Evolutionary conservation across 2,329 filamentous ascomycete genomes (phyloP).

Genomic region (Aspergillus novoparasiticus): DNA sequence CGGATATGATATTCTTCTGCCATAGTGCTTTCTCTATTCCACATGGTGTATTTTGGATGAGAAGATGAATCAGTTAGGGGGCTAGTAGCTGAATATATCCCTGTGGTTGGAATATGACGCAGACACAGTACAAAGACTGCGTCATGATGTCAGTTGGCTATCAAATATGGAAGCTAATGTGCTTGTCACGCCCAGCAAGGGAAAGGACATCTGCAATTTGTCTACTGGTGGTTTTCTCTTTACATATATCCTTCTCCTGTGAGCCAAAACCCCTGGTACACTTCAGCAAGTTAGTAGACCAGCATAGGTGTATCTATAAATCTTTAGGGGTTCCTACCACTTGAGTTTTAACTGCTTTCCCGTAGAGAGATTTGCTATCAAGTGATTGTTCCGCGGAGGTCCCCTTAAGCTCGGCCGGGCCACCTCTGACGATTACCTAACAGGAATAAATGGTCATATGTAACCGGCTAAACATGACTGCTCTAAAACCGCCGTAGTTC

Average conservation of each 20-base stretch:
- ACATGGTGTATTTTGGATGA: not conserved
- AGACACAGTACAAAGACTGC: not conserved
- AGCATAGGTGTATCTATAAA: too few species aligned
- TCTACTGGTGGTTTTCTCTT: not conserved
- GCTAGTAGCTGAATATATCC: not conserved
- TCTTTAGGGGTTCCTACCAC: not conserved
- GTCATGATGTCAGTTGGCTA: not conserved
- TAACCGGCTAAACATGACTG: not conserved
- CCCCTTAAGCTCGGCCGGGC: too few species aligned
- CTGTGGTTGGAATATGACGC: not conserved
- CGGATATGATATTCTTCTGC: conserved; percentile 63
- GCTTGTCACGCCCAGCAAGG: not conserved
- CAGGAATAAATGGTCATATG: not conserved
- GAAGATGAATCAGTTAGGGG: not conserved
- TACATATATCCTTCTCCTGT: not conserved
- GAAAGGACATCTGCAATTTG: not conserved
- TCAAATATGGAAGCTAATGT: not conserved
- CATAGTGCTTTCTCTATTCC: conserved; percentile 32
- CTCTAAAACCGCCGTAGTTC: not conserved
- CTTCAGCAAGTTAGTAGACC: not conserved
- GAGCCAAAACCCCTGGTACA: not conserved
- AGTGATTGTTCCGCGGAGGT: too few species aligned
- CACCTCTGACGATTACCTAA: not conserved
- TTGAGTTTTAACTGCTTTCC: not conserved
- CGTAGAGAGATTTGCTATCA: not conserved